phyloP scores from a whole-genome alignment of 2,329 filamentous ascomycete species.

The Fusarium chuoi region DNA sequence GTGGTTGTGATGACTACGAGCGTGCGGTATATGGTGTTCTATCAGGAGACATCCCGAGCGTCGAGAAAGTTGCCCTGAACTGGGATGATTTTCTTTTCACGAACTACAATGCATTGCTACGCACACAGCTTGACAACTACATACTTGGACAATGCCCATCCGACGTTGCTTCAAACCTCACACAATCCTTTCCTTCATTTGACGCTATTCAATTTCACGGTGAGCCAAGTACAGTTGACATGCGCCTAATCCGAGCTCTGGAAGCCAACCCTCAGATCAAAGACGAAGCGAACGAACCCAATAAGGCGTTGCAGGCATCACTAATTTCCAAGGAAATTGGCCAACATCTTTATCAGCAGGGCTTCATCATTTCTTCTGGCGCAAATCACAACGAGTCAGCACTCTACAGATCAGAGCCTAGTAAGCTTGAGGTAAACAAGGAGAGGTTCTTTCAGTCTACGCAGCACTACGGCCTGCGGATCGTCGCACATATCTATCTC shows the following conservation, averaged over 20 bases:
- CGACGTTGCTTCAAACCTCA: constrained; percentile 62
- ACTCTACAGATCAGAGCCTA: constrained; percentile 39
- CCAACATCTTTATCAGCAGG: constrained; percentile 68
- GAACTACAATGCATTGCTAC: constrained; percentile 86
- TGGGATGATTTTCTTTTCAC: constrained; percentile 92
- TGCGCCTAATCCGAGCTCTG: constrained; percentile 69
- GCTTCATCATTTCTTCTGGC: constrained; percentile 51
- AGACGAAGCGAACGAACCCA: constrained; percentile 69
- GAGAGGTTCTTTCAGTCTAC: constrained; percentile 64
- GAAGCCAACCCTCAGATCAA: constrained; percentile 66
- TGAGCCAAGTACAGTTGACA: constrained; percentile 62
- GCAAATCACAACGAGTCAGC: constrained; percentile 42
- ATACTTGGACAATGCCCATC: constrained; percentile 66
- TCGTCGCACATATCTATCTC: constrained; percentile 73
- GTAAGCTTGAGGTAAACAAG: constrained; percentile 50
- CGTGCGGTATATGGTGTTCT: constrained; percentile 90
- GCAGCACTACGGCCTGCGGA: constrained; percentile 72
- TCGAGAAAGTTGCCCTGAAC: constrained; percentile 77
- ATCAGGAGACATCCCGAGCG: constrained; percentile 83
- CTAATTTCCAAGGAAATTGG: constrained; percentile 73
- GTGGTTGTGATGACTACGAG: constrained; percentile 80
- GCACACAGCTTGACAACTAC: constrained; percentile 82
- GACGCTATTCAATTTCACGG: constrained; percentile 73
- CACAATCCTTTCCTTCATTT: constrained; percentile 70
- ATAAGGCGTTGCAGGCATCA: constrained; percentile 81